These are phyloP conservation scores for Ananas comosus DNA, from an alignment of 176 grass and related monocot species.

Conservation along the genomic window DNA sequence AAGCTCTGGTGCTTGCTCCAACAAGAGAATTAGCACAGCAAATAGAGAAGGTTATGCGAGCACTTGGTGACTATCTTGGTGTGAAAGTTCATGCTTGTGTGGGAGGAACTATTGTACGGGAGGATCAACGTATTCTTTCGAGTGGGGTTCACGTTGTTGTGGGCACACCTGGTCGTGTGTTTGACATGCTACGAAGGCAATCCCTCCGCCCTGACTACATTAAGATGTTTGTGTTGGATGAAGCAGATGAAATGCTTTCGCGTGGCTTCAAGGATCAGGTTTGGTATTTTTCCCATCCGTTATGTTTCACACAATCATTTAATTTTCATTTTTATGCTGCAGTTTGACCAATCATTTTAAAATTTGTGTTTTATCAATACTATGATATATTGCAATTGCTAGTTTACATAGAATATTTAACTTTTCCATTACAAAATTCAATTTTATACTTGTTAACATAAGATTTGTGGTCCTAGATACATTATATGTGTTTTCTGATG, in stretches of 20 bases:
- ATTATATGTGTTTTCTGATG: too few species aligned
- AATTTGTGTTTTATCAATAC: too few species aligned
- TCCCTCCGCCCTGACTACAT: conserved; percentile 7
- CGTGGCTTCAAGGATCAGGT: conserved; percentile 14
- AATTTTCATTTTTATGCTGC: too few species aligned
- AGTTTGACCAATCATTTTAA: too few species aligned
- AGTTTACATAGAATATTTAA: too few species aligned
- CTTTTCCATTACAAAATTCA: too few species aligned
- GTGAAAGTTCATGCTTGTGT: conserved; percentile 12
- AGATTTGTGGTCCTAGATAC: too few species aligned
- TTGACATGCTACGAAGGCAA: conserved; percentile 8
- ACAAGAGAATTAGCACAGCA: conserved; percentile 13
- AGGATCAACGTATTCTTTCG: conserved; percentile 11
- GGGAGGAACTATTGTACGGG: conserved; percentile 2
- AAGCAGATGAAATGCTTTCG: conserved; percentile 13
- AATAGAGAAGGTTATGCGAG: conserved; percentile 11
- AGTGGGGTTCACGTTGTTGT: conserved; percentile 10
- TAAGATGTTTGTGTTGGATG: conserved; percentile 7
- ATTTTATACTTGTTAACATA: too few species aligned
- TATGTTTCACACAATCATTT: neutral
- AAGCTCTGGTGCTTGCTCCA: conserved; percentile 10
- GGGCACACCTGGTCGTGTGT: conserved; percentile 6
- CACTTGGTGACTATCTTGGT: conserved; percentile 12
- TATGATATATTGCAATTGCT: too few species aligned
- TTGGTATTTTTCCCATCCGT: neutral